Percentiles rank a stretch among this genome's conserved stretches.
phyloP scores from a whole-genome alignment of 164 flowering plant species.

The Aristolochia fimbriata region DNA sequence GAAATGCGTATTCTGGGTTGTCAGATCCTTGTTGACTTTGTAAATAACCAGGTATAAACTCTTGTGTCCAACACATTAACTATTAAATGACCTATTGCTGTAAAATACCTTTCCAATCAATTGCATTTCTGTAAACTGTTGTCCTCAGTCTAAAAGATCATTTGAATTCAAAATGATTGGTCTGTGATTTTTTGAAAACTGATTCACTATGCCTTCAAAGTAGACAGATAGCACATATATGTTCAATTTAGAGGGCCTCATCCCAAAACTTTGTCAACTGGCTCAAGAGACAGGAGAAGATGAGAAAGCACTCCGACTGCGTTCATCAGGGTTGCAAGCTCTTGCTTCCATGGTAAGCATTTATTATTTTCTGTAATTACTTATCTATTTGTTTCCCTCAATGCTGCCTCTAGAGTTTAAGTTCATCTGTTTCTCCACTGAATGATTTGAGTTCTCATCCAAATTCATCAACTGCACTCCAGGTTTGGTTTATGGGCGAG shows the following conservation, averaged over 20 bases:
- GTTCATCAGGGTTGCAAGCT: constrained; percentile 71
- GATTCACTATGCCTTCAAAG: constrained; percentile 9
- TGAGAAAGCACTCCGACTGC: constrained; percentile 51
- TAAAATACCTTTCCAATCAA: not conserved
- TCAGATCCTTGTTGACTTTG: constrained; percentile 61
- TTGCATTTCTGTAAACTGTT: not conserved
- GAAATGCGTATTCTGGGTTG: constrained; percentile 70
- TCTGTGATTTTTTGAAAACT: not conserved
- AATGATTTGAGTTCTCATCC: not conserved
- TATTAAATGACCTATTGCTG: not conserved
- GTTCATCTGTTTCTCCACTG: not conserved
- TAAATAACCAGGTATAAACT: constrained; percentile 55
- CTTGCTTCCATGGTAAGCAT: constrained; percentile 61
- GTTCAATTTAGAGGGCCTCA: constrained; percentile 88
- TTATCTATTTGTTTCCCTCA: not conserved
- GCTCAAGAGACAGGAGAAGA: constrained; percentile 71
- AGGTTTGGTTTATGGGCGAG: constrained; percentile 87
- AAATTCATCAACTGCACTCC: not conserved
- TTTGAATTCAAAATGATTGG: not conserved
- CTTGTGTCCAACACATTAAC: not conserved
- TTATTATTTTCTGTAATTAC: not conserved
- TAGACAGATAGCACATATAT: constrained; percentile 71
- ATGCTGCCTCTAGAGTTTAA: not conserved
- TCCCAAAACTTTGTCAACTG: constrained; percentile 73
- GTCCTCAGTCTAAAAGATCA: not conserved